Evolutionary conservation across 805 yeast species (phyloP), one percentile per base, ranked within the genome.

Genomic region (Saturnispora serradocipensis): DNA sequence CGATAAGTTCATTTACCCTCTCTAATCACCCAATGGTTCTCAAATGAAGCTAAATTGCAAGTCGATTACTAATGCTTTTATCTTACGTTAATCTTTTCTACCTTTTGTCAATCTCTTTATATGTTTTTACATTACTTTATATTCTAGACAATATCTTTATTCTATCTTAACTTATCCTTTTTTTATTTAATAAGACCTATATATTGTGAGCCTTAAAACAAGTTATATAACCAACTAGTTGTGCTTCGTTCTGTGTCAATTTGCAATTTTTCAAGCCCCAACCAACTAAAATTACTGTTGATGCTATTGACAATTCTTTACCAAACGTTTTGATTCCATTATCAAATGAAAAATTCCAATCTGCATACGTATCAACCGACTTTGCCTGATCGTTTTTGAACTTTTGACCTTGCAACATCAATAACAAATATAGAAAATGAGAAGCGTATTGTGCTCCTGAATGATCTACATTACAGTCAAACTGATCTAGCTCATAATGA

Each of bases 1-100:
- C 58, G 64, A 71, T 54, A 60, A 66, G 24, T 77, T 76, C 55
- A 71, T 77, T 20, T 77, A 77, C 52, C 78, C 79, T 22, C 57
- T 72, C 32, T 74, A 58, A 43, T 30, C 32, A 13, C 6, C n/a
- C 2, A 30, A 13, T 13, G n/a, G 11, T 11, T 9, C 34, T 4
- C 5, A 30, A 30, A 11, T 13, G n/a, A 30, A 13, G 13, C 11
- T 27, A n/a, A 7, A 4, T 38, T 38, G 42, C 42, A 18, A 8
- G 24, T 8, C 6, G 28, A 9, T 28, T 13, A 1, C 34, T 30
- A 9, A 13, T 30, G 30, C 13, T 8, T 36, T 22, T 45, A 10
- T 15, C 25, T n/a, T 35, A 36, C 20, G 20, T 25, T 39, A 36
- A 22, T 47, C 27, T 28, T 39, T 10, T 22, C 25, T 20, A 34